Percentiles rank a stretch among this genome's conserved stretches.
phyloP scores from a whole-genome alignment of 176 grass and related monocot genomes.

The Carex pumila region DNA sequence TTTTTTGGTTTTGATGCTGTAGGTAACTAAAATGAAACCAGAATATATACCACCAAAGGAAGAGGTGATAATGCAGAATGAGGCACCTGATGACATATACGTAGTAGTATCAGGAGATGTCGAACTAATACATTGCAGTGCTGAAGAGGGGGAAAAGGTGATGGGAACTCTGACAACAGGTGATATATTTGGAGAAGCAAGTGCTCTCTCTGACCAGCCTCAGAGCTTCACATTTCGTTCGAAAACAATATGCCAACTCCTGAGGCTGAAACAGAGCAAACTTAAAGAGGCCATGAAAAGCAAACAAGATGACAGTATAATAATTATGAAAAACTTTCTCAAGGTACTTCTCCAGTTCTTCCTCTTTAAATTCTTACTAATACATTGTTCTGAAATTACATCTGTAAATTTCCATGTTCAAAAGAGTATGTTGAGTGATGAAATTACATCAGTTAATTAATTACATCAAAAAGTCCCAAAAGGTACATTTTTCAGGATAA shows the following conservation, averaged over 20 bases:
- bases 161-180: constrained; percentile 31
- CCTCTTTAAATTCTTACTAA: background rate
- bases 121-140: constrained; percentile 28
- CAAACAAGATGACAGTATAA: constrained; percentile 61
- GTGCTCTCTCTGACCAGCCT: constrained; percentile 51
- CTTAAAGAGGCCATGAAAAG: constrained; percentile 83
- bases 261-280: constrained; percentile 67
- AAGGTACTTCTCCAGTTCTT: constrained; percentile 31
- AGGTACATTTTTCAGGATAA: background rate
- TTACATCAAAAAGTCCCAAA: background rate
- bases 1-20: background rate
- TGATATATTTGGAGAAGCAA: constrained; percentile 75
- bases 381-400: background rate
- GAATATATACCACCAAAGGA: constrained; percentile 90
- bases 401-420: background rate
- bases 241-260: constrained; percentile 73
- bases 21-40: constrained; percentile 70
- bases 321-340: constrained; percentile 83
- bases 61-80: constrained; percentile 85
- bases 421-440: background rate
- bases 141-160: constrained; percentile 33
- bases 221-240: constrained; percentile 80
- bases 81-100: constrained; percentile 76
- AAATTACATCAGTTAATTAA: background rate
- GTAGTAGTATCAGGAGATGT: constrained; percentile 78